Conservation (phyloP, 2,329 filamentous ascomycete genomes). For the Amphichorda felina region DNA sequence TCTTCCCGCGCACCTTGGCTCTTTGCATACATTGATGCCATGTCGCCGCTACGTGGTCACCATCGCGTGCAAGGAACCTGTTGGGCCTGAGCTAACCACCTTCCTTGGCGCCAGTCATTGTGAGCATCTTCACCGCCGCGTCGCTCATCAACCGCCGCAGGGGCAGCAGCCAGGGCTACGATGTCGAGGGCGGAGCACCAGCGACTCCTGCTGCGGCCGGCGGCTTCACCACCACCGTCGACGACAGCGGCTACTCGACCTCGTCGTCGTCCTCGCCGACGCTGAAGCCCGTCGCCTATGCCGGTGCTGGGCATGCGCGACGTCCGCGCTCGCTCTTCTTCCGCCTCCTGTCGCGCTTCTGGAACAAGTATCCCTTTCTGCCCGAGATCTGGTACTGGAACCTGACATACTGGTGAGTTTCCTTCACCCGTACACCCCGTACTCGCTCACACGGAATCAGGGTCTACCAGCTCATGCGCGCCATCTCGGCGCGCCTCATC, state of each 20-base stretch:
- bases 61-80: too few relatives aligned
- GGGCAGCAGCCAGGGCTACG: neutral
- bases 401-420: constrained; percentile 20
- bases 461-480: constrained; percentile 30
- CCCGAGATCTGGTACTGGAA: constrained; percentile 25
- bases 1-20: too few relatives aligned
- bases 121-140: neutral
- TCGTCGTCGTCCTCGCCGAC: constrained; percentile 4
- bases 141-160: constrained; percentile 2
- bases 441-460: constrained; percentile 6
- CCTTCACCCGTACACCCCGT: neutral
- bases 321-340: too few relatives aligned
- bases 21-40: too few relatives aligned
- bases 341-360: constrained; percentile 11
- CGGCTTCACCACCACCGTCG: constrained; percentile 4
- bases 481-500: constrained; percentile 27
- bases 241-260: too few relatives aligned
- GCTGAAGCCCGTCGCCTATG: neutral
- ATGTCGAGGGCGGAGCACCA: neutral
- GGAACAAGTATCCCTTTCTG: constrained; percentile 17
- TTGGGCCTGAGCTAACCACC: too few relatives aligned
- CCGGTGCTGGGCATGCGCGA: too few relatives aligned
- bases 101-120: constrained; percentile 2
- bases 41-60: too few relatives aligned
- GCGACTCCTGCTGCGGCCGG: neutral